Base-by-base conservation (phyloP, 257 asterid species). In the Nicotiana undulata region DNA sequence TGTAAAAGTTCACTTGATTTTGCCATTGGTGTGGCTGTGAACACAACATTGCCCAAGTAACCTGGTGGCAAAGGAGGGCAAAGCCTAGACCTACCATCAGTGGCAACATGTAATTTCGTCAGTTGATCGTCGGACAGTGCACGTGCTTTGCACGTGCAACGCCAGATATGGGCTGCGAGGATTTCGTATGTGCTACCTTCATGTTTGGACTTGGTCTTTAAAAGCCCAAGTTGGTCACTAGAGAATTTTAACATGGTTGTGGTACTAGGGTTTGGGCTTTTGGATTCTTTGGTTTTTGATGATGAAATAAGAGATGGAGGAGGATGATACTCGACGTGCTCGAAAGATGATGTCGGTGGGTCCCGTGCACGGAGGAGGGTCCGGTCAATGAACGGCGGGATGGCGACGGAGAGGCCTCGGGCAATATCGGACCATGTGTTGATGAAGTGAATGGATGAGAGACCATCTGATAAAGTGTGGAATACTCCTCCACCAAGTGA, bases 101-200 rank as follows among this genome's bases (percentile, higher is more conserved):
- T 93, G 4, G 90, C 93, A 76, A 90, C 83, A 70, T 90, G 89
- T 70, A 91, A 84, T 85, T 90, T 89, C 17, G 97, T 87, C 22
- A 75, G 76, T 79, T 93, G 97, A 58, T 90, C 94, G 16, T 80
- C 68, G 3, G 68, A 31, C 40, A 90, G 91, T 61, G 90, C 88
- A 4, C 97, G 93, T 6, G 97, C 95, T 51, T 82, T 86, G 89
- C 94, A 88, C 1, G 92, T 85, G 77, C 93, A 88, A 32, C 97
- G 91, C 98, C 98, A 93, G 16, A 92, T 86, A 75, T 93, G 98
- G 3, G 98, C 98, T 1, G 92, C 92, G 3, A 93, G 86, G 46
- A 90, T 87, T 85, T 92, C 97, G 51, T 89, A 93, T 4, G 95
- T 79, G 86, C 91, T 92, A 76, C 88, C 90, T 55, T 85, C 83